Conservation (phyloP, 345 rosid genomes). For the Melastoma malabathricum region DNA sequence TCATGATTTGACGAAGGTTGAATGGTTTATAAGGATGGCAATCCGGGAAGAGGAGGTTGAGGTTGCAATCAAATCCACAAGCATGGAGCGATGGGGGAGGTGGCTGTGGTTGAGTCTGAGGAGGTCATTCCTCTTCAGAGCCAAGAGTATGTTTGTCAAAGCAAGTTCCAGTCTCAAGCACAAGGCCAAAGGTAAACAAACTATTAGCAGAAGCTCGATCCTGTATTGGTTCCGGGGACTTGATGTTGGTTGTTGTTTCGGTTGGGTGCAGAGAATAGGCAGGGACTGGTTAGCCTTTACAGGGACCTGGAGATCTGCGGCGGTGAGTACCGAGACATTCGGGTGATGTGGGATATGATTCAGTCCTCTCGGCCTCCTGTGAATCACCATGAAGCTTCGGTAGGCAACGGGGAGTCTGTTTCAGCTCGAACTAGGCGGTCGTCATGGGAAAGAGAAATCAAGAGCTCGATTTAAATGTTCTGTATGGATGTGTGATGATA, state of each 20-base stretch:
- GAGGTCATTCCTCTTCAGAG: constrained; percentile 16
- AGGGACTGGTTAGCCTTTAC: constrained; percentile 28
- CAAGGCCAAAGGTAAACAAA: constrained; percentile 29
- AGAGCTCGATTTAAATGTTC: not conserved
- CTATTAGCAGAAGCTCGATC: not conserved
- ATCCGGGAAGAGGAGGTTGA: not conserved
- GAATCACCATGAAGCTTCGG: not conserved
- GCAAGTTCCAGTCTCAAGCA: constrained; percentile 18
- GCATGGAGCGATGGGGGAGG: constrained; percentile 24
- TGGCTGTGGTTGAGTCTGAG: constrained; percentile 17
- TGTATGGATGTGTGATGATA: not conserved
- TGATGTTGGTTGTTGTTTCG: not conserved
- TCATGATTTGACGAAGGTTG: too few relatives aligned
- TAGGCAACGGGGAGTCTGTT: constrained; percentile 2
- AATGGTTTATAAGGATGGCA: too few relatives aligned
- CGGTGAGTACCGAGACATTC: constrained; percentile 39
- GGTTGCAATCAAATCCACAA: constrained; percentile 1
- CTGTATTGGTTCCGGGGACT: not conserved
- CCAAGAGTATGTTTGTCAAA: constrained; percentile 26
- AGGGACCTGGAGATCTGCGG: constrained; percentile 50
- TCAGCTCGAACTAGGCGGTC: not conserved
- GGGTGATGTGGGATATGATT: constrained; percentile 56
- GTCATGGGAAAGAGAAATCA: constrained; percentile 27
- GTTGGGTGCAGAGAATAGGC: constrained; percentile 19
- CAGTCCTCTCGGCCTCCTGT: constrained; percentile 29